Base-by-base conservation (phyloP, 352 stramenopile genomes). In the Phytophthora aleatoria region DNA sequence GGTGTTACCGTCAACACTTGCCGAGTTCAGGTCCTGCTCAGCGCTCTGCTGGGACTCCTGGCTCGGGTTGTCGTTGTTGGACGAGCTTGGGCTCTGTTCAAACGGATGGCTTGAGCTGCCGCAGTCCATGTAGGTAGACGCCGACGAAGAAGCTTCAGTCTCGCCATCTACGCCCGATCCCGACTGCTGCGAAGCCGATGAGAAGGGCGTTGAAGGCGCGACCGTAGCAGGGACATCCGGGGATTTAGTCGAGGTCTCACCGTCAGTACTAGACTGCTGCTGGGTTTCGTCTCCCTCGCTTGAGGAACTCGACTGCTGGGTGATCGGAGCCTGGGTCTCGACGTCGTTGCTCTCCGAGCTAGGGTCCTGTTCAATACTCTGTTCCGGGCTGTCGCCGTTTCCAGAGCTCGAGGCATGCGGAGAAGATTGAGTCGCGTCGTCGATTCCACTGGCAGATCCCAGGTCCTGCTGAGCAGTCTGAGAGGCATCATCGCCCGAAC, bases 201-300 rank as follows among this genome's bases (percentile, higher is more conserved):
- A 50, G 3, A 36, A 57, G 0, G 33, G 13, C 36, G 10, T 27
- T 1, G 47, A 44, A n/a, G 60, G 51, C 15, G 42, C 42, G 26
- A 67, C 43, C 3, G 70, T 58, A 10, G 61, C 36, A 30, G 61
- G 31, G 9, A 16, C 44, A 43, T 67, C 51, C 33, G 50, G 58
- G 3, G 58, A 52, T 12, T 48, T 33, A 10, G 57, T 56, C 31
- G 49, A 52, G 36, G 48, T 58, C 30, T 59, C 57, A n/a, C 55
- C 45, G 16, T 55, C 56, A 12, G 45, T 48, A 42, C 45, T 57
- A 24, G 56, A 50, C 39, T 58, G 44, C 35, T 65, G 58, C 48
- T 63, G 44, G 15, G 47, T 64, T 39, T 58, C 57, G 16, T 51
- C 57, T 43, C 36, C 20, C 27, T 65, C 12, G 33, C 8, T 48